Base-by-base conservation (phyloP, 2,329 filamentous ascomycete genomes). In the Ceratocystis harringtonii region DNA sequence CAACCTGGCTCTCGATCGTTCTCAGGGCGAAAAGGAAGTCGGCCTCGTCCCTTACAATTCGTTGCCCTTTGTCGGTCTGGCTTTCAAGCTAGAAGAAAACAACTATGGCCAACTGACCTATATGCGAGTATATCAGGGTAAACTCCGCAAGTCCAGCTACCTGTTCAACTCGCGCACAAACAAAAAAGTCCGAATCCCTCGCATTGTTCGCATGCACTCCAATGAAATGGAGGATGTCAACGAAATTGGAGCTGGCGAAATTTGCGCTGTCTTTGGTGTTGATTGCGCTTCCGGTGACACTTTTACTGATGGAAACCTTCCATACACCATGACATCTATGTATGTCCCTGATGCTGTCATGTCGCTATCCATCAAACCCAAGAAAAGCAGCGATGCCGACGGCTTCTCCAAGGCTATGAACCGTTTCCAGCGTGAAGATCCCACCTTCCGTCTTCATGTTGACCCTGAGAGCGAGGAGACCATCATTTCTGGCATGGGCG, bases 371-470 rank as follows among this genome's bases (percentile, higher is more conserved):
- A 97, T 99, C 80, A 91, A 90, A 76, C 94, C 94, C 61, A 97
- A 97, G 81, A 86, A 90, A 75, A 91, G 84, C 74, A 94, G 90
- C 75, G 92, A 99, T 72, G 86, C 88, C 67, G 85, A 90, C 74
- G 94, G 95, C 79, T 99, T 99, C 81, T 92, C 87, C 73, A 99
- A 99, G 79, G 94, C 94, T 70, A 97, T 99, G 86, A 94, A 92
- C 75, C 89, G 94, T 70, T 99, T 99, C 83, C 92, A 96, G 77
- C 88, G 94, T 69, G 94, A 99, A 77, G 94, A 99, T 72, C 94
- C 94, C 2, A 99, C 94, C 12, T 99, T 99, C 84, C 86, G 94
- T 64, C 89, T 99, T 45, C 88, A 90, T 71, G 91, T 96, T 71
- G 94, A 99, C 73, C 77, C 84, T 17, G 94, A 99, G 78, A 92